A percentile compares a stretch with the other conserved stretches of the same genome.
Evolutionary conservation across 2,329 filamentous ascomycete genomes (phyloP).

Genomic region (Magnaporthiopsis poae): DNA sequence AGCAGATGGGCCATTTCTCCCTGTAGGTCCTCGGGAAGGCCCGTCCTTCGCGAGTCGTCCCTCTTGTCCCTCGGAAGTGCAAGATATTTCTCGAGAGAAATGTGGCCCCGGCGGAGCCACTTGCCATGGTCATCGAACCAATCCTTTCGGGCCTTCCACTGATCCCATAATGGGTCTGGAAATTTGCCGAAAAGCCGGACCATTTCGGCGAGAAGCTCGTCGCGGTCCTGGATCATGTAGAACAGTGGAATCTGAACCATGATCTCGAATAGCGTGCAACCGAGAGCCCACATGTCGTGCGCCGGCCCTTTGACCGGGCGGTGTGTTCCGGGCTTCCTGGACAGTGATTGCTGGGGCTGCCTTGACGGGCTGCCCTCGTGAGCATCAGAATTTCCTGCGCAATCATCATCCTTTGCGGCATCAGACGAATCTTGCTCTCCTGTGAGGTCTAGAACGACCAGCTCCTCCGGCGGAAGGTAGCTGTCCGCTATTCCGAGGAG

Average conservation of each 20-base stretch:
- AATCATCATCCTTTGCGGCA: neutral
- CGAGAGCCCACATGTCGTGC: constrained; percentile 11
- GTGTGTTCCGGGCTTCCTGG: neutral
- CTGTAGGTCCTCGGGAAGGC: too few species aligned
- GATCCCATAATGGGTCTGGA: neutral
- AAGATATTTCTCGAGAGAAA: neutral
- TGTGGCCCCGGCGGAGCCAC: neutral
- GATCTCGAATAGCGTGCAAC: constrained; percentile 12
- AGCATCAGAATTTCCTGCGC: too few species aligned
- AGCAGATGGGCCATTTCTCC: too few species aligned
- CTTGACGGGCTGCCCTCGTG: too few species aligned
- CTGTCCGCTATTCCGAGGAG: neutral
- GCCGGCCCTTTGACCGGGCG: constrained; percentile 4
- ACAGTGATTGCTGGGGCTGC: neutral
- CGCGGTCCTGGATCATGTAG: constrained; percentile 6
- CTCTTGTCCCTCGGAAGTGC: too few species aligned
- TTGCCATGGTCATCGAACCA: neutral
- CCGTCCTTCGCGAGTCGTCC: too few species aligned
- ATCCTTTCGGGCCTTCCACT: neutral
- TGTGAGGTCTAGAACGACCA: neutral
- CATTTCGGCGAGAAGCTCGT: neutral
- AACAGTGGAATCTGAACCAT: constrained; percentile 9
- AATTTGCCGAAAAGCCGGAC: neutral
- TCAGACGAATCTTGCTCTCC: neutral
- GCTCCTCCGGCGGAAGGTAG: neutral